These are phyloP conservation scores for Raphanus raphanistrum DNA, from an alignment of 345 rosid species.

Conservation along the genomic window DNA sequence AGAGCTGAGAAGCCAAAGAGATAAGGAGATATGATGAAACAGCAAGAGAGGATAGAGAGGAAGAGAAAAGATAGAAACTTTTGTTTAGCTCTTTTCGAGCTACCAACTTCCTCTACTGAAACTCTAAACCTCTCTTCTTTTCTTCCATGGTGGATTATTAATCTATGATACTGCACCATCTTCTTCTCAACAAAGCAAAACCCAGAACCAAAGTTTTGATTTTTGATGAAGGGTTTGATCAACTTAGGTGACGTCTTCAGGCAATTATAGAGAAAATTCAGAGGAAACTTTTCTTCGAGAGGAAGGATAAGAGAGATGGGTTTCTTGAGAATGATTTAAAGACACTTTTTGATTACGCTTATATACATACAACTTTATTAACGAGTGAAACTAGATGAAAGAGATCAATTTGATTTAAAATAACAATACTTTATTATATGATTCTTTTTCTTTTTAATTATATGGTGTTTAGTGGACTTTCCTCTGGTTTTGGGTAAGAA, in stretches of 20 bases:
- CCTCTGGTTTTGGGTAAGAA: constrained; percentile 28
- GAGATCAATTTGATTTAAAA: neutral
- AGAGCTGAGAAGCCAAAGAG: constrained; percentile 51
- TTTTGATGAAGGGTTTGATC: constrained; percentile 1
- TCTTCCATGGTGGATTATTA: constrained; percentile 43
- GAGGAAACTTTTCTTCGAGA: constrained; percentile 15
- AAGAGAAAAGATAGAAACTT: constrained; percentile 59
- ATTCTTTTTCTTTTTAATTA: neutral
- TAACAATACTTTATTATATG: neutral
- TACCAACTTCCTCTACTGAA: constrained; percentile 45
- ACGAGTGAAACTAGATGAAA: constrained; percentile 18
- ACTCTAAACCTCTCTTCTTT: constrained; percentile 46
- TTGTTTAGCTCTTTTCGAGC: constrained; percentile 55
- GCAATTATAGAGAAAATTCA: neutral
- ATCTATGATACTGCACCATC: constrained; percentile 54
- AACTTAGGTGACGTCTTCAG: neutral
- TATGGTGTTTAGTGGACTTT: constrained; percentile 33
- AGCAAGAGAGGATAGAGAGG: constrained; percentile 65
- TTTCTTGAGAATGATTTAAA: neutral
- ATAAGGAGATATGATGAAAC: constrained; percentile 56
- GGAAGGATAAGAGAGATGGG: constrained; percentile 16
- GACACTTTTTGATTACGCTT: constrained; percentile 24
- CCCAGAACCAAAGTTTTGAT: constrained; percentile 21
- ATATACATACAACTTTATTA: constrained; percentile 15
- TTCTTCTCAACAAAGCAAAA: neutral